These are phyloP conservation scores for Paecilomyces dactylethromorphus DNA, from an alignment of 2,329 filamentous ascomycete genomes.

Conservation along the genomic window DNA sequence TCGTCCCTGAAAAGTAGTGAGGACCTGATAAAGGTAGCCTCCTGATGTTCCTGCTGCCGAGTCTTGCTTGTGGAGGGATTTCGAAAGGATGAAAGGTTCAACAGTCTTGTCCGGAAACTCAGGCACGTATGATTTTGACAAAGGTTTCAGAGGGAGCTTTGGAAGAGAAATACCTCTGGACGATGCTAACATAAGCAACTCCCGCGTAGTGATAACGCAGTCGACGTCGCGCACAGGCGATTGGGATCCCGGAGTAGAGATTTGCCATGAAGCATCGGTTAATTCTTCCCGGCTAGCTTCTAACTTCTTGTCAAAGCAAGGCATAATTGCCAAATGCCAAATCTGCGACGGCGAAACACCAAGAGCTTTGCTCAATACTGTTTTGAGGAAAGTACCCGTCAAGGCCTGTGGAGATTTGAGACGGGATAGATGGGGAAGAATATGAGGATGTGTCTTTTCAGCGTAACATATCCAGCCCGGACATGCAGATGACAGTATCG, in stretches of 20 bases:
- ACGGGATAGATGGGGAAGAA: conserved; percentile 81
- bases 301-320: conserved; percentile 98
- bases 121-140: conserved; percentile 40
- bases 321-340: conserved; percentile 96
- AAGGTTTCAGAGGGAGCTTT: conserved; percentile 54
- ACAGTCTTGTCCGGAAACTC: conserved; percentile 69
- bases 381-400: conserved; percentile 84
- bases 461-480: conserved; percentile 99
- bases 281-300: conserved; percentile 92
- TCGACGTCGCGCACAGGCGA: conserved; percentile 75
- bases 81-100: conserved; percentile 67
- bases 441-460: conserved; percentile 93
- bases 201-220: conserved; percentile 94
- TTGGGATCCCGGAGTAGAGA: conserved; percentile 25
- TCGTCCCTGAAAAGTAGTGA: conserved; percentile 64
- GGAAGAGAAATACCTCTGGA: conserved; percentile 74
- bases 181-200: conserved; percentile 82
- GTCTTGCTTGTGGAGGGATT: conserved; percentile 34
- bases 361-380: conserved; percentile 65
- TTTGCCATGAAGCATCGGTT: conserved; percentile 68
- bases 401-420: conserved; percentile 93
- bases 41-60: conserved; percentile 71
- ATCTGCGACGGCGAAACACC: conserved; percentile 71
- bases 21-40: conserved; percentile 79
- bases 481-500: conserved; percentile 73